Conservation (phyloP, 768 basidiomycete species). For the Gloeopeniophorella convolvens region DNA sequence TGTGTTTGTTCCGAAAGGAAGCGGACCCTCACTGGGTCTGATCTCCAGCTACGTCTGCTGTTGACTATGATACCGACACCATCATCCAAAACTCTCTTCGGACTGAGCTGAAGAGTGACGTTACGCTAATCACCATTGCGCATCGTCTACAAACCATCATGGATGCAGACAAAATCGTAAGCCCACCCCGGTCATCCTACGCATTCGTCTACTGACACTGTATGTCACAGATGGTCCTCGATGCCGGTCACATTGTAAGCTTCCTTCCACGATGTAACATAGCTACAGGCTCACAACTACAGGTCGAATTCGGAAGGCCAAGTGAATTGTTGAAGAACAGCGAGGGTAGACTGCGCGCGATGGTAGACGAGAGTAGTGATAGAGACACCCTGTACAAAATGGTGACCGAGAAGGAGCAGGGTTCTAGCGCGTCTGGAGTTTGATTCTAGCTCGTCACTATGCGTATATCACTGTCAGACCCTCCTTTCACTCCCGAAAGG, state of each 20-base stretch:
- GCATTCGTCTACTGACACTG: no score
- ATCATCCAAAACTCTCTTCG: slow-evolving; percentile 53
- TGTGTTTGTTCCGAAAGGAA: neutral
- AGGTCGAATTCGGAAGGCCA: slow-evolving; percentile 44
- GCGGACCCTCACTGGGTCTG: neutral
- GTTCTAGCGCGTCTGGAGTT: no score
- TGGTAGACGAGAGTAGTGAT: slow-evolving; percentile 37
- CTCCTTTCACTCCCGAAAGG: no score
- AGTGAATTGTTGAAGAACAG: slow-evolving; percentile 34
- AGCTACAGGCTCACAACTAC: neutral
- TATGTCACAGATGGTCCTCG: slow-evolving; percentile 38
- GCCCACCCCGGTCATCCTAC: neutral
- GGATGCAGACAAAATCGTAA: slow-evolving; percentile 54
- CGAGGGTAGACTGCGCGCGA: slow-evolving; percentile 28
- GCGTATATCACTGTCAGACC: no score
- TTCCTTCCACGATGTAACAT: neutral
- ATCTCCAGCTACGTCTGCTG: slow-evolving; percentile 39
- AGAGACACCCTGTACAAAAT: slow-evolving; percentile 30
- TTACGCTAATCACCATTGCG: slow-evolving; percentile 56
- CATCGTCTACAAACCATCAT: slow-evolving; percentile 56
- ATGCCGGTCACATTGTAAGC: slow-evolving; percentile 36
- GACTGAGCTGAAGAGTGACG: slow-evolving; percentile 34
- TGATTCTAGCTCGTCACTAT: no score
- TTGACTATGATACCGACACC: slow-evolving; percentile 49
- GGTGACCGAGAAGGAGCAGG: slow-evolving; percentile 18